Conservation (phyloP, 768 basidiomycete genomes). For the Phaeotremella skinneri region DNA sequence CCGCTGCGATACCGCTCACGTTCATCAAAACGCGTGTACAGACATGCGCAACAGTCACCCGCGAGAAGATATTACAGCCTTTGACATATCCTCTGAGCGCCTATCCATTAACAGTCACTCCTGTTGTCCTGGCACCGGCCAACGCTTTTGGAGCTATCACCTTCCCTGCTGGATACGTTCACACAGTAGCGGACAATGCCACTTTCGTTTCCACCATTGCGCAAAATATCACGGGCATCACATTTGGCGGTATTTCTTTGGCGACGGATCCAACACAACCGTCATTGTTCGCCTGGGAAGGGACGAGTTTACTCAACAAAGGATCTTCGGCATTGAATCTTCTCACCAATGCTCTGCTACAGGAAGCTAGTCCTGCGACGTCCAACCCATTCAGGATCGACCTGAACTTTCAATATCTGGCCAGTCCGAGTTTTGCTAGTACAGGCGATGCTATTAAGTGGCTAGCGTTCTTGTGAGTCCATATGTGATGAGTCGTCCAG, state of each 20-base stretch:
- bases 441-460: slow-evolving; percentile 68
- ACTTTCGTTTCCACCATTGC: slow-evolving; percentile 62
- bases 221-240: slow-evolving; percentile 59
- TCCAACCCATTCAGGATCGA: slow-evolving; percentile 58
- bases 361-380: slow-evolving; percentile 54
- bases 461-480: slow-evolving; percentile 68
- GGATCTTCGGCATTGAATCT: slow-evolving; percentile 68
- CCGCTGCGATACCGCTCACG: slow-evolving; percentile 65
- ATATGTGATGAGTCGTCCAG: slow-evolving; percentile 57
- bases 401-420: slow-evolving; percentile 62
- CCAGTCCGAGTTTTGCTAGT: slow-evolving; percentile 53
- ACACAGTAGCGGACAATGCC: slow-evolving; percentile 55
- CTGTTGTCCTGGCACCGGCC: slow-evolving; percentile 20
- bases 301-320: slow-evolving; percentile 60
- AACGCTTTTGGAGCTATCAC: slow-evolving; percentile 3
- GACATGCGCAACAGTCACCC: slow-evolving; percentile 54
- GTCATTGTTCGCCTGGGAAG: slow-evolving; percentile 71
- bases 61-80: slow-evolving; percentile 8
- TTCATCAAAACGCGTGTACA: slow-evolving; percentile 60
- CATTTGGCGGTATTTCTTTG: slow-evolving; percentile 68
- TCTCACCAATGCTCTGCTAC: slow-evolving; percentile 64
- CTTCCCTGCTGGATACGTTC: slow-evolving; percentile 1
- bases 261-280: slow-evolving; percentile 56
- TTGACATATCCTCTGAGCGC: slow-evolving; percentile 22
- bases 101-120: slow-evolving; percentile 14